Base-by-base conservation (phyloP, 2,329 filamentous ascomycete genomes). In the Apiospora phragmitis region DNA sequence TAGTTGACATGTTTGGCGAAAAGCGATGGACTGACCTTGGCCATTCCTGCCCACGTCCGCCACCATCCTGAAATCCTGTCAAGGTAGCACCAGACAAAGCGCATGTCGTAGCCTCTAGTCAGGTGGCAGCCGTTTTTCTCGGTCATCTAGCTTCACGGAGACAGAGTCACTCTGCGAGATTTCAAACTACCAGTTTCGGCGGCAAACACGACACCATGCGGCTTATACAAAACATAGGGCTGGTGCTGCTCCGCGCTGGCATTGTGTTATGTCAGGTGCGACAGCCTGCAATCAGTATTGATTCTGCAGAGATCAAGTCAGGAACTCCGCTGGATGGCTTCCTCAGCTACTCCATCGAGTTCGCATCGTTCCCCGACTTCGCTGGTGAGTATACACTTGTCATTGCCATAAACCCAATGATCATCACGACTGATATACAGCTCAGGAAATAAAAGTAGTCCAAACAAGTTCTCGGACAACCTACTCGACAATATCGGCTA, bases 401-500 rank as follows among this genome's bases (percentile, higher is more conserved):
- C 14, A 18, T 14, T 7, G 16, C 41, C 65, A n/a, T 76, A 72
- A 26, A 80, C 70, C 35, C 76, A 74, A 68, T 77, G 71, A 51
- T 75, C 18, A n/a, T 1, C 9, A 24, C 7, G 29, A 7, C 55
- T 62, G 32, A 62, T 21, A 24, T n/a, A n/a, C 65, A 72, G 71
- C 32, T 71, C 73, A 79, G 76, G 79, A 69, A 80, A 81, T 75
- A 77, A 78, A 8, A 86, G 86, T 0, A 74, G 76, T 11, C 90
- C 90, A 1, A 91, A 91, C 75, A 82, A 76, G 0, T 92, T 89
- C 77, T 90, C 89, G 0, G 83, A 90, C 71, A 89, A 88, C 67
- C 82, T 91, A 8, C 79, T 92, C 35, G 83, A 86, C 42, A 91
- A 90, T 70, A 75, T 92, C 26, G 86, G 82, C 1, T 77, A 83